These are phyloP conservation scores for Fusarium nisikadoi DNA, from an alignment of 2,329 filamentous ascomycete genomes.

Conservation along the genomic window DNA sequence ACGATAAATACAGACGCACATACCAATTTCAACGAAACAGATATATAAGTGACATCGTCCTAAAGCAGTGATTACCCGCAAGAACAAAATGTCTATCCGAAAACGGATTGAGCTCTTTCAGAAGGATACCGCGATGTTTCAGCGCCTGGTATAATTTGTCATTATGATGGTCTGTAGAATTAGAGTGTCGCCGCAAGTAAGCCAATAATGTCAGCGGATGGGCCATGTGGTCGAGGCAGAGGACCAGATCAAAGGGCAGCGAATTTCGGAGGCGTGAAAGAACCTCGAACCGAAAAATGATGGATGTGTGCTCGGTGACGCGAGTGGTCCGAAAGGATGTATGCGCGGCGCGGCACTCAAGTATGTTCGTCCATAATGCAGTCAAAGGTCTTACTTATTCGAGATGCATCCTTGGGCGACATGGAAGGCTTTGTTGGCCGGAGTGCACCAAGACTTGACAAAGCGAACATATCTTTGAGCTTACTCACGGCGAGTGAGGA, in stretches of 20 bases:
- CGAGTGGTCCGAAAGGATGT: slow-evolving; percentile 15
- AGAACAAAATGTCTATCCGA: not conserved
- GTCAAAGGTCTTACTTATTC: not conserved
- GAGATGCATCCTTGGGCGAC: not conserved
- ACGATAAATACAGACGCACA: not conserved
- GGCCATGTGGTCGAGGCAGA: slow-evolving; percentile 42
- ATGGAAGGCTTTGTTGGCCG: not conserved
- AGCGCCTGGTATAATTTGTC: not conserved
- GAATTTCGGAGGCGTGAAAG: not conserved
- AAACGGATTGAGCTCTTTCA: not conserved
- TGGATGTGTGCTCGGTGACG: slow-evolving; percentile 19
- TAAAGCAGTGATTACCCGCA: not conserved
- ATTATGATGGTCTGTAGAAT: not conserved
- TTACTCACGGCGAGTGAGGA: slow-evolving; percentile 2
- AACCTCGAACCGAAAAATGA: slow-evolving; percentile 5
- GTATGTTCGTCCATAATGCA: slow-evolving; percentile 11
- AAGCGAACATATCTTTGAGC: not conserved
- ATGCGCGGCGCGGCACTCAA: slow-evolving; percentile 1
- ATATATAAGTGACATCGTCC: not conserved
- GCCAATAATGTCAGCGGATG: slow-evolving; percentile 37
- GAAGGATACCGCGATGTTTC: not conserved
- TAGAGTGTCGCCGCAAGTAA: not conserved
- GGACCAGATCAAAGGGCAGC: slow-evolving; percentile 27
- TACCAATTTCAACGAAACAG: not conserved
- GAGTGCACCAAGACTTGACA: not conserved